A percentile compares a stretch with the other conserved stretches of the same genome.
Evolutionary conservation across 148 eudicot species (phyloP).

Genomic region (Chenopodium formosanum): DNA sequence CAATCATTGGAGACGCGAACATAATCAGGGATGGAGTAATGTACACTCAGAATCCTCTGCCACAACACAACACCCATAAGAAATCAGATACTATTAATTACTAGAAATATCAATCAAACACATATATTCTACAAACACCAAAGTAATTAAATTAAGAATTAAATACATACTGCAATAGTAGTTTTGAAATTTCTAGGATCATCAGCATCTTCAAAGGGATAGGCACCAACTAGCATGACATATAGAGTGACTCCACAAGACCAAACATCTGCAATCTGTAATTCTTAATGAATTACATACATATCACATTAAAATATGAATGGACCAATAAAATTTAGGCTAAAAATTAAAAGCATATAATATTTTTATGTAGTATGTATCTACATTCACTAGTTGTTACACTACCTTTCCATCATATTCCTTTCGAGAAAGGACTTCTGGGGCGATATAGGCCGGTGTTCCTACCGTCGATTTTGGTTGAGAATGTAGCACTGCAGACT

Average conservation of each 20-base stretch:
- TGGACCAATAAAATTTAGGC: background rate
- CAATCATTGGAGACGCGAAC: constrained; percentile 70
- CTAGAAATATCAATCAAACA: background rate
- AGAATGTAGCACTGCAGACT: constrained; percentile 76
- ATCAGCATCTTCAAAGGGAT: constrained; percentile 81
- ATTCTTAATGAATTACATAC: background rate
- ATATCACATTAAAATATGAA: background rate
- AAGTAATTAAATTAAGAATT: background rate
- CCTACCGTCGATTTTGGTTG: constrained; percentile 86
- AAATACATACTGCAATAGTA: constrained; percentile 51
- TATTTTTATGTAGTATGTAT: background rate
- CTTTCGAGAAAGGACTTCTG: constrained; percentile 68
- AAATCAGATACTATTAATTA: no score
- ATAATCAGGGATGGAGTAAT: constrained; percentile 75
- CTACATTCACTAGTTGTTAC: background rate
- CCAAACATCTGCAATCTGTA: constrained; percentile 90
- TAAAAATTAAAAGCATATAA: background rate
- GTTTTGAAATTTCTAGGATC: constrained; percentile 74
- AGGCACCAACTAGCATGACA: constrained; percentile 83
- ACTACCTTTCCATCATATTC: constrained; percentile 80
- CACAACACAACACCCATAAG: background rate
- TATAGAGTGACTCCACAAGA: constrained; percentile 88
- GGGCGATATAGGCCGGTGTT: constrained; percentile 84
- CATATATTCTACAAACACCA: background rate
- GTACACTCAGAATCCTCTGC: constrained; percentile 73